These are phyloP conservation scores for Phytopythium oedochilum DNA, from an alignment of 352 stramenopile species.

Conservation along the genomic window DNA sequence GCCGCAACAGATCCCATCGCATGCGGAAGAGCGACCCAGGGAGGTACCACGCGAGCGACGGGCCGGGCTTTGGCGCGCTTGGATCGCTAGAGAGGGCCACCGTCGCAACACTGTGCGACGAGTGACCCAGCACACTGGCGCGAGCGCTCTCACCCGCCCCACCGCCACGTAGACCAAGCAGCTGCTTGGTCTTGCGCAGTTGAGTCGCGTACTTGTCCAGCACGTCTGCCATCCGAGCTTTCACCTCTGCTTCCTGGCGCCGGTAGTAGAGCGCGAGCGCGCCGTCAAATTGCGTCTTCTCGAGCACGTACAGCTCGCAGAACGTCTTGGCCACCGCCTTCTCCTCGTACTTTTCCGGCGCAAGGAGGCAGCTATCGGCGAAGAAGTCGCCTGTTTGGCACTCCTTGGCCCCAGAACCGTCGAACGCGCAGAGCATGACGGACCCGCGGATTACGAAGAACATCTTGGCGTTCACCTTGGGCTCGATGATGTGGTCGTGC, in stretches of 20 bases:
- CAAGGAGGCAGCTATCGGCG: slow-evolving; percentile 51
- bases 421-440: slow-evolving; percentile 42
- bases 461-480: slow-evolving; percentile 71
- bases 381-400: slow-evolving; percentile 68
- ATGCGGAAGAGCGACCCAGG: slow-evolving; percentile 49
- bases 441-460: slow-evolving; percentile 67
- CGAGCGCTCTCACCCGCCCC: slow-evolving; percentile 8
- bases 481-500: slow-evolving; percentile 56
- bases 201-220: slow-evolving; percentile 59
- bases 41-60: slow-evolving; percentile 24
- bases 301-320: slow-evolving; percentile 75
- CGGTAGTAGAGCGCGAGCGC: slow-evolving; percentile 51
- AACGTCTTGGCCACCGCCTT: slow-evolving; percentile 74
- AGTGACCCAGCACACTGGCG: neutral
- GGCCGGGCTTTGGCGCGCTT: no score
- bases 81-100: no score
- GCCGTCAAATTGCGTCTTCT: slow-evolving; percentile 57
- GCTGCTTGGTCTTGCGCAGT: slow-evolving; percentile 70
- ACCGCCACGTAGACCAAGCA: slow-evolving; percentile 42
- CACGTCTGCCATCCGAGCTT: slow-evolving; percentile 30
- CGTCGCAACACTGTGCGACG: neutral
- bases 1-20: slow-evolving; percentile 38
- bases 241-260: slow-evolving; percentile 18
- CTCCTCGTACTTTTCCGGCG: slow-evolving; percentile 57
- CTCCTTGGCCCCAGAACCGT: slow-evolving; percentile 42